Percentiles rank a stretch among this genome's conserved stretches.
Evolutionary conservation across 2,329 filamentous ascomycete genomes (phyloP).

Genomic region (Mycosphaerella arachidis): DNA sequence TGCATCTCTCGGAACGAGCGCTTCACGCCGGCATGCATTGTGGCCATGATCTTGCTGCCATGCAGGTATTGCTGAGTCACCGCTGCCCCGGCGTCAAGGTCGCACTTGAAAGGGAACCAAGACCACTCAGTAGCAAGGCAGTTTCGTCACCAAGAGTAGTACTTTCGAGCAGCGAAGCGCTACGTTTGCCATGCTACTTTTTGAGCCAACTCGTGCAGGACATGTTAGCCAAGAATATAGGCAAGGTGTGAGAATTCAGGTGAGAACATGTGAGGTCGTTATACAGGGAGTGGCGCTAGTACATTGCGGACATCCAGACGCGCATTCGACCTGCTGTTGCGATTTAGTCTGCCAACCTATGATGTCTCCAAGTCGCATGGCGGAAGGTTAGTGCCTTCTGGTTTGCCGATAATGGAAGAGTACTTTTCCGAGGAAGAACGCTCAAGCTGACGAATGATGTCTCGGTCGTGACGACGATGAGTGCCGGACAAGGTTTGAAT

Average conservation of each 20-base stretch:
- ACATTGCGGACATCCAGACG: neutral
- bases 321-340: neutral
- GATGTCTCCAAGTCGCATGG: neutral
- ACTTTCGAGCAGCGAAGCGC: neutral
- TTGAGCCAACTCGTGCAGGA: neutral
- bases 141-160: neutral
- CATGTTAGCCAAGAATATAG: neutral
- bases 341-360: neutral
- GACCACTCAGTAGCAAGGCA: too few species aligned
- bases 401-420: neutral
- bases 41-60: conserved; percentile 18
- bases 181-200: neutral
- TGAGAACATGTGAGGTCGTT: neutral
- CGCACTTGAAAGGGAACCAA: too few species aligned
- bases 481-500: too few species aligned
- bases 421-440: neutral
- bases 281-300: neutral
- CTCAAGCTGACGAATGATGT: neutral
- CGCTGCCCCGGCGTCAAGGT: too few species aligned
- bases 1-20: conserved; percentile 28
- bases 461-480: neutral
- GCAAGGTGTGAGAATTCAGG: conserved; percentile 5
- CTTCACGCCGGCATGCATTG: conserved; percentile 29
- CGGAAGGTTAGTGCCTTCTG: too few species aligned
- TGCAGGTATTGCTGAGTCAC: neutral